These are phyloP conservation scores for Acidiella bohemica DNA, from an alignment of 495 filamentous ascomycete genomes.

Conservation along the genomic window DNA sequence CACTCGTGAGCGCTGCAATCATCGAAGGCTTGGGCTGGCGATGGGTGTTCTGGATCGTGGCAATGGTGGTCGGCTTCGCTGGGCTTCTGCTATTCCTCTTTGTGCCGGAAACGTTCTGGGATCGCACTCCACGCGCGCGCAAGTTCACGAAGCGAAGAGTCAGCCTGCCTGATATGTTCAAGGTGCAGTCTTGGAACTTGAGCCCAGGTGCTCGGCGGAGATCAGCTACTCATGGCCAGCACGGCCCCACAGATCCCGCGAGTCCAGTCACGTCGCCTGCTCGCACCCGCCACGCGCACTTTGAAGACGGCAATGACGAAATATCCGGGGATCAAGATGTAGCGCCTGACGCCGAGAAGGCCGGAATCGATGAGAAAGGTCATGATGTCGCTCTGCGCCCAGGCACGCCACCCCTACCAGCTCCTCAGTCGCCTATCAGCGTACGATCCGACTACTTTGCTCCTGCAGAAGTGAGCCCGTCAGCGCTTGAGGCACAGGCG, in stretches of 20 bases:
- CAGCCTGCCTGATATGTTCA: slow-evolving; percentile 2
- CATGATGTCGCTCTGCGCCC: not conserved
- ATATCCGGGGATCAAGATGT: not conserved
- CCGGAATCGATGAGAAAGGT: slow-evolving; percentile 1
- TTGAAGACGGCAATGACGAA: slow-evolving; percentile 4
- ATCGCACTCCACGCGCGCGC: slow-evolving; percentile 60
- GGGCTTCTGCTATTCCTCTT: slow-evolving; percentile 71
- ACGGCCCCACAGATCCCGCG: not conserved
- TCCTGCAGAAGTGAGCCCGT: not conserved
- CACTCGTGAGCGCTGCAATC: slow-evolving; percentile 74
- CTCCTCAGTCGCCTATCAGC: no score
- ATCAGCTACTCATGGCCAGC: not conserved
- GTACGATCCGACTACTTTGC: slow-evolving; percentile 11
- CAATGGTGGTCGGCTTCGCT: slow-evolving; percentile 68
- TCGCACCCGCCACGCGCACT: slow-evolving; percentile 15
- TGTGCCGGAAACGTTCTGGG: slow-evolving; percentile 95
- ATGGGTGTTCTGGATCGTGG: slow-evolving; percentile 49
- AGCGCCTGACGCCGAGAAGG: not conserved
- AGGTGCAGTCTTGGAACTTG: slow-evolving; percentile 1
- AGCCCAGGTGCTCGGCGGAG: slow-evolving; percentile 5
- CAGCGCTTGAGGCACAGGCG: slow-evolving; percentile 4
- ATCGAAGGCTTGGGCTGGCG: slow-evolving; percentile 70
- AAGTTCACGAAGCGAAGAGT: slow-evolving; percentile 22
- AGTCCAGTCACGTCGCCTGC: not conserved
- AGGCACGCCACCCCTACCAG: not conserved